Evolutionary conservation across 202 grass and related monocot species (phyloP).

Genomic region (Carex sylvatica): DNA sequence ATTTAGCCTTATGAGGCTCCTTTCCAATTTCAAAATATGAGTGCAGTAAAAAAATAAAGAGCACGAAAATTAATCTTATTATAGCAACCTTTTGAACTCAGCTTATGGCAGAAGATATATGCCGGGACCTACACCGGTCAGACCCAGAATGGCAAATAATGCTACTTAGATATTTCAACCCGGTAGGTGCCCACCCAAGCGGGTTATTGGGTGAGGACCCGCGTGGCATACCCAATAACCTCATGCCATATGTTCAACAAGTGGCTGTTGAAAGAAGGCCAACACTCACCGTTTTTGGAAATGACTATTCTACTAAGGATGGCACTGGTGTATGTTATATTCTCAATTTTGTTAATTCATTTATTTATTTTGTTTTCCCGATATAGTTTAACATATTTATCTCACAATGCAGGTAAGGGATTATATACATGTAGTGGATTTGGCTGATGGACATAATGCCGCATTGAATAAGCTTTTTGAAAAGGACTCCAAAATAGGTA

Average conservation of each 20-base stretch:
- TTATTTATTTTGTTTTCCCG: neutral
- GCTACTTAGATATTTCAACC: conserved; percentile 96
- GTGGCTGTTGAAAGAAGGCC: conserved; percentile 91
- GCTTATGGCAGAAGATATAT: conserved; percentile 90
- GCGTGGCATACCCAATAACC: conserved; percentile 87
- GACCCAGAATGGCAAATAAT: conserved; percentile 92
- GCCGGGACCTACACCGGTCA: conserved; percentile 62
- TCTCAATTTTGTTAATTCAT: neutral
- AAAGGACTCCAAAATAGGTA: conserved; percentile 58
- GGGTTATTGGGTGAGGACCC: conserved; percentile 94
- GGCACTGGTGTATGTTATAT: conserved; percentile 77
- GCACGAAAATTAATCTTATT: neutral
- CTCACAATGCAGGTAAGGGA: conserved; percentile 61
- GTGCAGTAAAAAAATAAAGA: neutral
- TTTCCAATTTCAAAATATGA: neutral
- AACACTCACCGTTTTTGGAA: conserved; percentile 85
- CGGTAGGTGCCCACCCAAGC: conserved; percentile 87
- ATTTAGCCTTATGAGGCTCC: neutral
- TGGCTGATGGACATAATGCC: conserved; percentile 89
- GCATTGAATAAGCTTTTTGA: conserved; percentile 83
- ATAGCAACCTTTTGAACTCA: conserved; percentile 35
- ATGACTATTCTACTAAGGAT: conserved; percentile 82
- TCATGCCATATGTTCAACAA: conserved; percentile 98
- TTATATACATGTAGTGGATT: conserved; percentile 94
- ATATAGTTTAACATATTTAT: conserved; percentile 21